phyloP scores from a whole-genome alignment of 1,139 yeast species.

The Geotrichum phurueaensis region DNA sequence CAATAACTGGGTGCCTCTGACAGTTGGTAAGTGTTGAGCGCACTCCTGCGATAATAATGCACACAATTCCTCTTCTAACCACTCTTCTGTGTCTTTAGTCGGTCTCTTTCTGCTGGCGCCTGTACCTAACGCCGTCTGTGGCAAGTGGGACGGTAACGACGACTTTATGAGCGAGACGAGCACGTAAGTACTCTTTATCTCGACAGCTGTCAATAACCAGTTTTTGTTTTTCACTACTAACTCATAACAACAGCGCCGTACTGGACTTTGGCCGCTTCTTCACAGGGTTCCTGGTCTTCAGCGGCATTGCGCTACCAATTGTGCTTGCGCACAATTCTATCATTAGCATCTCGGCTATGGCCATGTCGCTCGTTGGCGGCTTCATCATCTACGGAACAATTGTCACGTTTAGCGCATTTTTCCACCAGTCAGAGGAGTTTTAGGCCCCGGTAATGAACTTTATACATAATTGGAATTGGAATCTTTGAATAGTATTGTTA shows the following conservation, averaged over 20 bases:
- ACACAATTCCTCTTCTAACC: background rate
- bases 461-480: too few relatives aligned
- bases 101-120: constrained; percentile 55
- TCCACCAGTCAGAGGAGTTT: constrained; percentile 53
- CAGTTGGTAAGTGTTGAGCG: constrained; percentile 41
- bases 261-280: constrained; percentile 63
- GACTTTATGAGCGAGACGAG: constrained; percentile 46
- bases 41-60: background rate
- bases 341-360: constrained; percentile 52
- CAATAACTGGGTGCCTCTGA: constrained; percentile 73
- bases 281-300: constrained; percentile 59
- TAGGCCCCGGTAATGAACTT: constrained; percentile 17
- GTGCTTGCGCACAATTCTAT: constrained; percentile 59
- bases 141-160: constrained; percentile 38
- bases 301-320: constrained; percentile 65
- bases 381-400: constrained; percentile 65
- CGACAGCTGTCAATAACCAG: background rate
- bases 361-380: constrained; percentile 67
- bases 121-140: constrained; percentile 55
- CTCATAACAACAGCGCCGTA: constrained; percentile 30
- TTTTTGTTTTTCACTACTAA: background rate
- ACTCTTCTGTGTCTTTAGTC: constrained; percentile 25
- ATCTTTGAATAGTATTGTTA: too few relatives aligned
- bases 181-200: constrained; percentile 29
- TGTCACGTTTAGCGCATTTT: constrained; percentile 63